Conservation (phyloP, 1,139 yeast species). For the Sugiyamaella paludigena region DNA sequence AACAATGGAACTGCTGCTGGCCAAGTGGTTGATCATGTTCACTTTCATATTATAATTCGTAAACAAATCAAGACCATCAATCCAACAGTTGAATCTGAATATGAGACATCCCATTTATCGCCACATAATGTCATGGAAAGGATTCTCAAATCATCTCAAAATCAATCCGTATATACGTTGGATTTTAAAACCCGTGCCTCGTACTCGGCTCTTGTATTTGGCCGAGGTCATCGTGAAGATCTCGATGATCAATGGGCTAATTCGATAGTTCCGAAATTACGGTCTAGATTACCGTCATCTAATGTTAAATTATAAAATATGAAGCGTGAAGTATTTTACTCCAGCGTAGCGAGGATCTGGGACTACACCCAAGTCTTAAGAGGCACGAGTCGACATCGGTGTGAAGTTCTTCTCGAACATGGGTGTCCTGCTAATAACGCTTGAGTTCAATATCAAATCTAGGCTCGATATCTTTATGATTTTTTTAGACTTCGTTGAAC, state of each 20-base stretch:
- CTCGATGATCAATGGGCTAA: constrained; percentile 30
- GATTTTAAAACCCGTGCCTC: constrained; percentile 20
- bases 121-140: constrained; percentile 2
- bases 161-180: constrained; percentile 6
- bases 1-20: constrained; percentile 87
- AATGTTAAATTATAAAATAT: background rate
- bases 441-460: too few relatives aligned
- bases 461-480: too few relatives aligned
- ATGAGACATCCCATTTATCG: constrained; percentile 1
- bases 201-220: constrained; percentile 31
- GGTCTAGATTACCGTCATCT: background rate
- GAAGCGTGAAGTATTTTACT: too few relatives aligned
- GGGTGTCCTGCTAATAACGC: too few relatives aligned
- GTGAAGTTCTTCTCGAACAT: too few relatives aligned
- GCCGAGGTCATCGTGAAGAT: constrained; percentile 34
- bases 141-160: background rate
- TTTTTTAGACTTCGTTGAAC: too few relatives aligned
- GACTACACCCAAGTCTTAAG: too few relatives aligned
- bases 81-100: background rate
- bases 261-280: constrained; percentile 20
- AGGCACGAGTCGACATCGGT: too few relatives aligned
- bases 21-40: constrained; percentile 86
- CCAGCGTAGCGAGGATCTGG: too few relatives aligned
- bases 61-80: constrained; percentile 10
- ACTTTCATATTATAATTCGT: constrained; percentile 58